A percentile compares a stretch with the other conserved stretches of the same genome.
These are phyloP conservation scores for Fusarium chlamydosporum DNA, from an alignment of 2,329 filamentous ascomycete species.

Conservation along the genomic window DNA sequence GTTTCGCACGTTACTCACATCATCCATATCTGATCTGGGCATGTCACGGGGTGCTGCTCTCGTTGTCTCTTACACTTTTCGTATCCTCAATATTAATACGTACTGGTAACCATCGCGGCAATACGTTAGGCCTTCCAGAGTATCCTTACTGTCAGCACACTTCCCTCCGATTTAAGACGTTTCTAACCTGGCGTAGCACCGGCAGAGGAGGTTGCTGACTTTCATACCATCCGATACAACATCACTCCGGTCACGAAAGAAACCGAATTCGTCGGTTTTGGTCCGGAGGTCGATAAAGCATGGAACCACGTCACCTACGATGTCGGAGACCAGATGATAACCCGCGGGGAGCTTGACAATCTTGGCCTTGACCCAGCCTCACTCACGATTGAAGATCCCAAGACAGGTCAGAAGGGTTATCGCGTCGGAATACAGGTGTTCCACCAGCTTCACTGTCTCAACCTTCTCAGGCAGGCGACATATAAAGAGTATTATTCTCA, in stretches of 20 bases:
- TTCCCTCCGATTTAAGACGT: rapidly evolving
- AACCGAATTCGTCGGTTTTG: conserved; percentile 68
- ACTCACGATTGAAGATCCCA: conserved; percentile 68
- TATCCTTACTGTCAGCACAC: conserved; percentile 36
- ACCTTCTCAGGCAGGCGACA: conserved; percentile 63
- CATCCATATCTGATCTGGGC: conserved; percentile 29
- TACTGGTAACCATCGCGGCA: neutral
- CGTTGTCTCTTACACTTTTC: conserved; percentile 35
- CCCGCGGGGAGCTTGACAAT: conserved; percentile 65
- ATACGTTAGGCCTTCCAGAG: neutral
- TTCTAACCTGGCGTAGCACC: conserved; percentile 57
- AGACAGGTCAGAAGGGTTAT: conserved; percentile 70
- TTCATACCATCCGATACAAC: conserved; percentile 66
- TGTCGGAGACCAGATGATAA: conserved; percentile 73
- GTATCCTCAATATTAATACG: conserved; percentile 27
- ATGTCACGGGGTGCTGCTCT: conserved; percentile 31
- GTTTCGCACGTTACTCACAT: neutral
- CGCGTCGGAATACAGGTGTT: conserved; percentile 72
- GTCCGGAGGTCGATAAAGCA: conserved; percentile 68
- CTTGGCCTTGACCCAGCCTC: conserved; percentile 67
- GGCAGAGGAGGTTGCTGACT: conserved; percentile 62
- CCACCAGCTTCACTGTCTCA: conserved; percentile 66
- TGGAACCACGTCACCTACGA: conserved; percentile 66
- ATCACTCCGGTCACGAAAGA: conserved; percentile 60
- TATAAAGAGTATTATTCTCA: conserved; percentile 65